A percentile compares a stretch with the other conserved stretches of the same genome.
Conservation (phyloP, 2,329 filamentous ascomycete species). For the Sclerotinia sclerotiorum region DNA sequence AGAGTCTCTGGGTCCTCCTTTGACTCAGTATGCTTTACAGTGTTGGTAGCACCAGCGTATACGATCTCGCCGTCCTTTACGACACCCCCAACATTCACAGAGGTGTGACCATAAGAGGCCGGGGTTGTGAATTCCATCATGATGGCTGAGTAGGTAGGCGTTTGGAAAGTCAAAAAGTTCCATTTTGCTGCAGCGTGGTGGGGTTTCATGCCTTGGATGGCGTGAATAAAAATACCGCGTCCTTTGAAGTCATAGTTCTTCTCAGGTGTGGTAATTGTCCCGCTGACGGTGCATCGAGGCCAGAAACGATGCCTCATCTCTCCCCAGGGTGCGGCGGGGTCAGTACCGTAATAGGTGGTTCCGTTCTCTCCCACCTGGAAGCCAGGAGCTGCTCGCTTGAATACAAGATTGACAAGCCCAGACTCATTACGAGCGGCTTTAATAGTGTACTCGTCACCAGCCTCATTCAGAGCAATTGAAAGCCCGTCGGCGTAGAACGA, state of each 20-base stretch:
- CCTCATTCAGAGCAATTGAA: conserved; percentile 80
- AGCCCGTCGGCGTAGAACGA: conserved; percentile 85
- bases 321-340: conserved; percentile 87
- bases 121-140: conserved; percentile 98
- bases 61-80: conserved; percentile 79
- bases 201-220: conserved; percentile 97
- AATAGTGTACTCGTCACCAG: conserved; percentile 79
- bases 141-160: conserved; percentile 79
- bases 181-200: conserved; percentile 90
- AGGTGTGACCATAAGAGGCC: conserved; percentile 82
- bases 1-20: conserved; percentile 75
- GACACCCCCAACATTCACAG: conserved; percentile 80
- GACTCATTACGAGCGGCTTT: conserved; percentile 83
- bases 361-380: conserved; percentile 85
- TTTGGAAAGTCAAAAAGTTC: conserved; percentile 94
- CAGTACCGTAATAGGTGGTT: conserved; percentile 80
- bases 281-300: conserved; percentile 81
- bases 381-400: conserved; percentile 73
- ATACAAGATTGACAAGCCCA: conserved; percentile 80
- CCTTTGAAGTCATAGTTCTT: conserved; percentile 82
- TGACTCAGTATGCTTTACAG: conserved; percentile 67
- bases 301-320: conserved; percentile 91
- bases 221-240: conserved; percentile 75
- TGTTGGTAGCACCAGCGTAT: conserved; percentile 64
- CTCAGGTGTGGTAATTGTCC: conserved; percentile 78